Evolutionary conservation across 129 eudicot species (phyloP).

Genomic region (Pittosporum tobira): DNA sequence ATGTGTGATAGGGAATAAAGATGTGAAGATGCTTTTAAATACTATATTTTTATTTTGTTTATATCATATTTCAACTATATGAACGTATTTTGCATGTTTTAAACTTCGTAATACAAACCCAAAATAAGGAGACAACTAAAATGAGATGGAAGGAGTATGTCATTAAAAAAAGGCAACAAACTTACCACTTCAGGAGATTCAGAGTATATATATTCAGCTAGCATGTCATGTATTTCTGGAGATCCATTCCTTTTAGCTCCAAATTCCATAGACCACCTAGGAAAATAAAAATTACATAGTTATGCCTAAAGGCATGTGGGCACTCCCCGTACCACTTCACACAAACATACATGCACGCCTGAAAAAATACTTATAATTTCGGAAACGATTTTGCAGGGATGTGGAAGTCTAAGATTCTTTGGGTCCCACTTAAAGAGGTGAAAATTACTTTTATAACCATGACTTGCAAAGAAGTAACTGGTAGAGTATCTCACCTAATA

Average conservation of each 20-base stretch:
- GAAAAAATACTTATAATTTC: too few relatives aligned
- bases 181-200: constrained; percentile 90
- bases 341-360: too few relatives aligned
- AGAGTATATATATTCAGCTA: constrained; percentile 82
- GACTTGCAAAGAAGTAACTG: neutral
- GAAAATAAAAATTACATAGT: constrained; percentile 8
- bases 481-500: constrained; percentile 47
- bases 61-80: too few relatives aligned
- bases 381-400: too few relatives aligned
- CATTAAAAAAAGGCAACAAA: neutral
- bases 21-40: too few relatives aligned
- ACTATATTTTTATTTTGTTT: too few relatives aligned
- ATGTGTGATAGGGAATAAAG: too few relatives aligned
- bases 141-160: neutral
- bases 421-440: too few relatives aligned
- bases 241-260: constrained; percentile 71
- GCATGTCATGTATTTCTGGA: constrained; percentile 86
- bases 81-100: neutral
- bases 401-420: too few relatives aligned
- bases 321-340: neutral
- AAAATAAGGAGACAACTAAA: neutral
- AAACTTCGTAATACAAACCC: neutral
- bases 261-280: constrained; percentile 82
- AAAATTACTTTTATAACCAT: neutral
- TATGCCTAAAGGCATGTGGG: neutral